These are phyloP conservation scores for Pulveroboletus sp. DNA, from an alignment of 1,284 basidiomycete genomes.

Conservation along the genomic window DNA sequence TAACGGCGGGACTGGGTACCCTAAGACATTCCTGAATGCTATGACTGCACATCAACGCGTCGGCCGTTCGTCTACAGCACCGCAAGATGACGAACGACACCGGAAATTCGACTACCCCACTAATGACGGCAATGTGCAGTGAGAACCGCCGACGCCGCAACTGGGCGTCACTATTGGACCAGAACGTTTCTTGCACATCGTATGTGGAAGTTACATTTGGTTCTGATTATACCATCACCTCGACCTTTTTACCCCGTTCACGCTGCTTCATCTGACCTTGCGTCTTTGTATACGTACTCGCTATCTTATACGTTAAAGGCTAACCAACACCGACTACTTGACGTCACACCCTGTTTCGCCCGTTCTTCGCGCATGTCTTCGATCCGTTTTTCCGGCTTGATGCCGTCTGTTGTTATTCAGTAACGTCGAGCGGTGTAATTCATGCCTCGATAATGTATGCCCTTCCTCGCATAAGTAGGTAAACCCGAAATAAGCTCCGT, in stretches of 20 bases:
- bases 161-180: neutral
- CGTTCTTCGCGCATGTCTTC: conserved; percentile 8
- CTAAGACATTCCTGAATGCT: conserved; percentile 35
- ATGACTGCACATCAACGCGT: conserved; percentile 24
- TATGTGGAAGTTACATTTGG: conserved; percentile 1
- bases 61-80: conserved; percentile 15
- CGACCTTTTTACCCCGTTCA: conserved; percentile 5
- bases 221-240: conserved; percentile 9
- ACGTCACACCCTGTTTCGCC: conserved; percentile 5
- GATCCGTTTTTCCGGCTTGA: conserved; percentile 7
- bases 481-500: conserved; percentile 15
- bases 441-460: conserved; percentile 4
- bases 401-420: conserved; percentile 10
- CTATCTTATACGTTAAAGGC: conserved; percentile 38
- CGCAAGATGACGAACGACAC: conserved; percentile 32
- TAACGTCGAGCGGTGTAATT: conserved; percentile 11
- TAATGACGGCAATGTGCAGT: conserved; percentile 15
- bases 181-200: neutral
- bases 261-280: conserved; percentile 25
- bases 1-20: conserved; percentile 27
- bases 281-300: conserved; percentile 32
- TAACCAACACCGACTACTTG: conserved; percentile 29
- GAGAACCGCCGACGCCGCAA: neutral
- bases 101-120: conserved; percentile 24
- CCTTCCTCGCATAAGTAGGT: too few species aligned